phyloP scores from a whole-genome alignment of 257 asterid genomes.

The Plantago elongata region DNA sequence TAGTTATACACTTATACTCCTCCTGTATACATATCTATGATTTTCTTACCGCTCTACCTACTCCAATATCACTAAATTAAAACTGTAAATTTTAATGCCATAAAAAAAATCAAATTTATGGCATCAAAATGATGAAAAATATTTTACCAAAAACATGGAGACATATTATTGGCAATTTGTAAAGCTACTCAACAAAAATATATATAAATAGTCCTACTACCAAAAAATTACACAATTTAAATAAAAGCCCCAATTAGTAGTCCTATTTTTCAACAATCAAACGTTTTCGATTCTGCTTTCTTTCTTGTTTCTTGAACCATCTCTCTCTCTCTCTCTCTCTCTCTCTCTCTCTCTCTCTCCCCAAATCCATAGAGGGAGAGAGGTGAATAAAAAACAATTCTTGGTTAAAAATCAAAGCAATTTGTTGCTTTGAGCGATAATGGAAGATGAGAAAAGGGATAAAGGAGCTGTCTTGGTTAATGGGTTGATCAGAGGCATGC shows the following conservation, averaged over 20 bases:
- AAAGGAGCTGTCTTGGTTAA: slow-evolving; percentile 27
- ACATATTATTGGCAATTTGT: not conserved
- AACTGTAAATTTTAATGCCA: too few relatives aligned
- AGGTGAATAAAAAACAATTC: not conserved
- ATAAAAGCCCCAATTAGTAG: too few relatives aligned
- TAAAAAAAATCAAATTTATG: too few relatives aligned
- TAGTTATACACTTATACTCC: too few relatives aligned
- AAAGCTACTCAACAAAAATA: slow-evolving; percentile 6
- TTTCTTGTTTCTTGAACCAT: slow-evolving; percentile 15
- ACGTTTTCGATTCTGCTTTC: slow-evolving; percentile 21
- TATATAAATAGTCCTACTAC: not conserved
- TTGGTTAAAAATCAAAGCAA: not conserved
- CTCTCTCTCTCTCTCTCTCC: too few relatives aligned
- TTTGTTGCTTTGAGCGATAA: not conserved
- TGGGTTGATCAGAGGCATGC: slow-evolving; percentile 56
- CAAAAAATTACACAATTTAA: slow-evolving; percentile 7
- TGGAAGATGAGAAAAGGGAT: slow-evolving; percentile 56
- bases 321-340: not conserved
- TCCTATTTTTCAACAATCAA: too few relatives aligned
- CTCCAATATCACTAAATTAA: too few relatives aligned
- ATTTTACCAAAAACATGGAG: not conserved
- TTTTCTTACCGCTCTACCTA: too few relatives aligned
- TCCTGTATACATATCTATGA: too few relatives aligned
- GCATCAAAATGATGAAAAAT: too few relatives aligned
- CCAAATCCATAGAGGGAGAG: slow-evolving; percentile 19